Conservation (phyloP, 78 protist genomes). For the Dictyostelium citrinum region DNA sequence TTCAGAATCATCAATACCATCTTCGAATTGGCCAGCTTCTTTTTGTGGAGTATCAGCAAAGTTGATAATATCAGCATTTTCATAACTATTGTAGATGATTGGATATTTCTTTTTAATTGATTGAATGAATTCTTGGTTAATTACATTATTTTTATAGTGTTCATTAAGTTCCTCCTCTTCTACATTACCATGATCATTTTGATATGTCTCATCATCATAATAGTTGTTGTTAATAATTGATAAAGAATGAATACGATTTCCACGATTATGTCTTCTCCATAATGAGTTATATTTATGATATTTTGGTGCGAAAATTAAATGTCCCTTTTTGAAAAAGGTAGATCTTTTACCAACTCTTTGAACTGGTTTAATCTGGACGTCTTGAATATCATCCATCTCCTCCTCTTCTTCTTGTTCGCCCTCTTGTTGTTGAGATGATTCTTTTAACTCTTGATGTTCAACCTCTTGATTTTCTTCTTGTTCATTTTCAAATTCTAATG, state of each 20-base stretch:
- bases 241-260: neutral
- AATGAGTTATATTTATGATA: neutral
- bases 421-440: neutral
- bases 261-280: neutral
- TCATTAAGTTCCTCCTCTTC: neutral
- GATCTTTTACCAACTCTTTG: neutral
- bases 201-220: neutral
- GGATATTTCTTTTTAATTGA: neutral
- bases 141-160: neutral
- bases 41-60: neutral
- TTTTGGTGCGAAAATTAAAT: neutral
- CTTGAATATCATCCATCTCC: neutral
- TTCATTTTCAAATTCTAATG: no score
- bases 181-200: neutral
- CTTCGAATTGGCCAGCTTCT: neutral
- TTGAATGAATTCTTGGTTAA: neutral
- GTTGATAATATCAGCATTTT: neutral
- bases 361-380: neutral
- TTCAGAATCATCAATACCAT: neutral
- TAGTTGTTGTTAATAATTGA: no score
- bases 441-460: neutral
- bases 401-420: neutral
- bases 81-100: neutral
- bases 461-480: neutral
- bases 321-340: neutral